Evolutionary conservation across 1,139 yeast species (phyloP), one percentile per base, ranked within the genome.

Genomic region (Yamadazyma dendronema): DNA sequence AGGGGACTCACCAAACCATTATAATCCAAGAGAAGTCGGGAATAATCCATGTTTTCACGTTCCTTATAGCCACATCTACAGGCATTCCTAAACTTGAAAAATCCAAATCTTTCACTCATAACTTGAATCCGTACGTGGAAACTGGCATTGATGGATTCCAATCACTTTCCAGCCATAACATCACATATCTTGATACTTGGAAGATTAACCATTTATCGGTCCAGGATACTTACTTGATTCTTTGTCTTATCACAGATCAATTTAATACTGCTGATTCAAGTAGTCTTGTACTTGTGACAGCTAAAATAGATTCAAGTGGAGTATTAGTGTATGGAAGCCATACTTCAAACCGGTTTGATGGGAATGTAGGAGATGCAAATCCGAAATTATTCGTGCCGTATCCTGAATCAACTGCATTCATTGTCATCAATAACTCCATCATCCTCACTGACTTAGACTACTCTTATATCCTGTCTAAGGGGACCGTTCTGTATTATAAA

Each of bases 401-500:
- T 7, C 85, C 86, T 1, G 72, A 74, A 4, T 65, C 67, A 13
- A 79, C 89, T 0, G 83, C 86, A 2, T 82, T 81, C 57, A 74
- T 85, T 4, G 64, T 80, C 2, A 68, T 83, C 38, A 77, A 77
- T 7, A 73, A 78, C 38, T 74, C 86, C 0, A 69, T 87, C 13
- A 79, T 86, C 2, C 55, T 88, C 36, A 71, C 85, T 2, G 94
- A 87, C 48, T 68, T 84, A 34, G 59, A 64, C 19, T 52, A 59
- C 5, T 65, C 77, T 19, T 71, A 77, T 14, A 57, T 61, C 17
- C 53, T 55, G 19, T 47, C 58, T 0, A 41, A 48, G 13, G 44
- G 44, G 16, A 46, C 62, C 1, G 64, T 64, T 28, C 62, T 67
- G 35, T 74, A 76, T 48, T 69, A 73, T 45, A 68, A 66, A 36